A percentile compares a stretch with the other conserved stretches of the same genome.
phyloP scores from a whole-genome alignment of 2,329 filamentous ascomycete species.

The Arthrobotrys sinensis region DNA sequence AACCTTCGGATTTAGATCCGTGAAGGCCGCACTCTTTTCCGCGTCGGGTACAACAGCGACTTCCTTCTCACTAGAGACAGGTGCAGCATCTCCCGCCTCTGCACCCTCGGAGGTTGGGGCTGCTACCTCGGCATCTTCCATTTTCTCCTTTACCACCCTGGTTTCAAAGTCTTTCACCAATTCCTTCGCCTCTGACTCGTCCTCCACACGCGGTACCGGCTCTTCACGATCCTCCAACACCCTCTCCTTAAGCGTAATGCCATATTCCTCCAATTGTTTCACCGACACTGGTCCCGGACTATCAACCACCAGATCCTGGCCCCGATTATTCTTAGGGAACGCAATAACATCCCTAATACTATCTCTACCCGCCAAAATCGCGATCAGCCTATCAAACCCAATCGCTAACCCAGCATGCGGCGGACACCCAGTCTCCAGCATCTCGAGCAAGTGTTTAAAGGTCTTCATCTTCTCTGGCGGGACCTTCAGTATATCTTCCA shows the following conservation, averaged over 20 bases:
- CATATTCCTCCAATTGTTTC: constrained; percentile 75
- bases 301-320: constrained; percentile 86
- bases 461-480: constrained; percentile 79
- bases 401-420: constrained; percentile 95
- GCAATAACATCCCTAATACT: constrained; percentile 94
- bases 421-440: constrained; percentile 87
- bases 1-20: neutral
- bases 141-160: neutral
- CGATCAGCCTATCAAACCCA: constrained; percentile 88
- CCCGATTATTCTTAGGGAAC: constrained; percentile 93
- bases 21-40: neutral
- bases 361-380: constrained; percentile 81
- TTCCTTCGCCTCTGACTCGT: neutral
- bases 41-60: neutral
- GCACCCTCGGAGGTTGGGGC: too few species aligned
- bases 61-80: neutral
- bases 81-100: too few species aligned
- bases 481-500: constrained; percentile 78
- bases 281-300: constrained; percentile 80
- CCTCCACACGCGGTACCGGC: neutral
- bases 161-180: neutral
- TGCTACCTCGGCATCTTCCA: neutral
- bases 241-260: constrained; percentile 67
- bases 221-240: neutral
- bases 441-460: constrained; percentile 87